Evolutionary conservation across 139 green algal genomes (phyloP).

Genomic region (Spirogloea muscicola): DNA sequence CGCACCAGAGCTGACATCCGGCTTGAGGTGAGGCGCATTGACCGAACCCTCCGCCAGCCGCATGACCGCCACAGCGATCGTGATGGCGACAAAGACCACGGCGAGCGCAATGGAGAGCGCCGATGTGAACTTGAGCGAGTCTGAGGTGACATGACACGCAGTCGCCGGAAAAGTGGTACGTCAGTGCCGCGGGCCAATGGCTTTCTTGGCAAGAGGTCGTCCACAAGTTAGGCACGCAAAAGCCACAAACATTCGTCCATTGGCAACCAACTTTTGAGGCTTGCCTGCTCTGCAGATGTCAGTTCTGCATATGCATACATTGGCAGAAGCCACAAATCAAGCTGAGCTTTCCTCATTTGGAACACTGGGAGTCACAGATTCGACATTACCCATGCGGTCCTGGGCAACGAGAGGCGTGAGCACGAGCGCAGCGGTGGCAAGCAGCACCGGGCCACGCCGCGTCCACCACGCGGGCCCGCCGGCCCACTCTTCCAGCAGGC

Average conservation of each 20-base stretch:
- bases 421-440: constrained; percentile 8
- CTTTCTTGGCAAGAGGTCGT: neutral
- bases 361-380: neutral
- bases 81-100: constrained; percentile 26
- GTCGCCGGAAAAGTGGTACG: neutral
- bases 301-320: too few species aligned
- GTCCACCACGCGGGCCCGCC: constrained; percentile 24
- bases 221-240: neutral
- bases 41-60: neutral
- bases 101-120: constrained; percentile 15
- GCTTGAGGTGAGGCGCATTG: neutral
- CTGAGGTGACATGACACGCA: neutral
- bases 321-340: neutral
- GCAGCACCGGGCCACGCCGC: neutral
- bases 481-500: constrained; percentile 28
- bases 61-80: neutral
- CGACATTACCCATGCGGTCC: constrained; percentile 1
- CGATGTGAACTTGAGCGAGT: constrained; percentile 14
- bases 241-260: neutral
- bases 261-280: neutral
- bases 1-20: neutral
- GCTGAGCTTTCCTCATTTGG: neutral
- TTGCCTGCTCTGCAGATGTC: neutral
- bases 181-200: neutral
- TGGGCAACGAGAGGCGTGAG: constrained; percentile 11